Conservation (phyloP, 805 yeast genomes). For the Lipomyces kockii region DNA sequence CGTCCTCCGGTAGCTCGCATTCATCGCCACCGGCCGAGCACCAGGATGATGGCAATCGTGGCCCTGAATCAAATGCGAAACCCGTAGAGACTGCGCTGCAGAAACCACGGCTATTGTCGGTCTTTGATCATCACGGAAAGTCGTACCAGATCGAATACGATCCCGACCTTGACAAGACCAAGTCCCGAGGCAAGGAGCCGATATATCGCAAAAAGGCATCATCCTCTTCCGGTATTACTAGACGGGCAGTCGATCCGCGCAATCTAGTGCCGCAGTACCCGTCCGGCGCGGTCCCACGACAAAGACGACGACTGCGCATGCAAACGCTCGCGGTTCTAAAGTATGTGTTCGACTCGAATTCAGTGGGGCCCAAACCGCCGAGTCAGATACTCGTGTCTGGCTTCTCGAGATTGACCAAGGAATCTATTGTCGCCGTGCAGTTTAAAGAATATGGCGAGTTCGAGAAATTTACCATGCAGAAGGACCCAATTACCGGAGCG, state of each 20-base stretch:
- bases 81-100: neutral
- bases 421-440: slow-evolving; percentile 54
- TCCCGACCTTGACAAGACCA: slow-evolving; percentile 54
- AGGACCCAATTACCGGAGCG: slow-evolving; percentile 75
- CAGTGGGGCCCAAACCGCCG: slow-evolving; percentile 76
- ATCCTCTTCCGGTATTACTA: slow-evolving; percentile 9
- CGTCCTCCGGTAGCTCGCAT: slow-evolving; percentile 10
- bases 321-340: slow-evolving; percentile 42
- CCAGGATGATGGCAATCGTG: neutral
- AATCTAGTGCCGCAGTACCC: slow-evolving; percentile 27
- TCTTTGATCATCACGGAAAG: slow-evolving; percentile 38
- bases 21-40: slow-evolving; percentile 7
- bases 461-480: slow-evolving; percentile 59
- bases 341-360: slow-evolving; percentile 65
- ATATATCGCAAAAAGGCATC: slow-evolving; percentile 46
- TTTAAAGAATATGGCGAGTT: slow-evolving; percentile 68
- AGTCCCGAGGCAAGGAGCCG: slow-evolving; percentile 47
- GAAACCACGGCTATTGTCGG: slow-evolving; percentile 15
- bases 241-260: slow-evolving; percentile 34
- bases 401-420: slow-evolving; percentile 59
- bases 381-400: slow-evolving; percentile 73
- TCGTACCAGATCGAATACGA: slow-evolving; percentile 57
- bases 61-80: neutral
- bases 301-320: slow-evolving; percentile 37
- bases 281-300: slow-evolving; percentile 27